phyloP scores from a whole-genome alignment of 2,329 filamentous ascomycete genomes.

The Lachnellula occidentalis region DNA sequence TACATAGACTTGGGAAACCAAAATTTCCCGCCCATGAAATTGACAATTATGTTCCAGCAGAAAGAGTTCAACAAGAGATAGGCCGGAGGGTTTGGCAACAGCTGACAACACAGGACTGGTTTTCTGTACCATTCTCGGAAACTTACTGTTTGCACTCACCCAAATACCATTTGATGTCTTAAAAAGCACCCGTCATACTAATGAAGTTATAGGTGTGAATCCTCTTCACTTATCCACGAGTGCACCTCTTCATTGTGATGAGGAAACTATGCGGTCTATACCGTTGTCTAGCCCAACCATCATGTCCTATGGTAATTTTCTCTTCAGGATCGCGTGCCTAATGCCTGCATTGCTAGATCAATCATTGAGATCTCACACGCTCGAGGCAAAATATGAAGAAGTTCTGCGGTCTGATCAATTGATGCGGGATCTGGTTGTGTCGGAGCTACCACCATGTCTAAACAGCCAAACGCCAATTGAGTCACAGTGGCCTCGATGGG shows the following conservation, averaged over 20 bases:
- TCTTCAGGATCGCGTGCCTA: constrained; percentile 12
- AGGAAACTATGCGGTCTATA: constrained; percentile 12
- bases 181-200: neutral
- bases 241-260: constrained; percentile 14
- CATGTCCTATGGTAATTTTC: constrained; percentile 14
- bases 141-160: constrained; percentile 12
- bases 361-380: constrained; percentile 3
- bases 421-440: constrained; percentile 18
- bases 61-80: constrained; percentile 10
- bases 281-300: constrained; percentile 9
- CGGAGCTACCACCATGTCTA: constrained; percentile 15
- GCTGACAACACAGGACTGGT: constrained; percentile 18
- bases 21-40: constrained; percentile 15
- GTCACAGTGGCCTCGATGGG: constrained; percentile 14
- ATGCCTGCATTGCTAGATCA: constrained; percentile 18
- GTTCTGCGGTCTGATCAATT: constrained; percentile 16
- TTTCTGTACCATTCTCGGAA: constrained; percentile 20
- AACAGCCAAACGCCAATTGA: constrained; percentile 15
- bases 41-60: constrained; percentile 7
- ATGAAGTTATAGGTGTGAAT: constrained; percentile 9
- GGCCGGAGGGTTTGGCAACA: constrained; percentile 18
- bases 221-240: constrained; percentile 14
- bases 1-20: constrained; percentile 35
- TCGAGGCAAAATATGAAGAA: constrained; percentile 16
- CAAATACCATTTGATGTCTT: neutral